Evolutionary conservation across 179 eudicot species (phyloP).

Genomic region (Actinidia arguta): DNA sequence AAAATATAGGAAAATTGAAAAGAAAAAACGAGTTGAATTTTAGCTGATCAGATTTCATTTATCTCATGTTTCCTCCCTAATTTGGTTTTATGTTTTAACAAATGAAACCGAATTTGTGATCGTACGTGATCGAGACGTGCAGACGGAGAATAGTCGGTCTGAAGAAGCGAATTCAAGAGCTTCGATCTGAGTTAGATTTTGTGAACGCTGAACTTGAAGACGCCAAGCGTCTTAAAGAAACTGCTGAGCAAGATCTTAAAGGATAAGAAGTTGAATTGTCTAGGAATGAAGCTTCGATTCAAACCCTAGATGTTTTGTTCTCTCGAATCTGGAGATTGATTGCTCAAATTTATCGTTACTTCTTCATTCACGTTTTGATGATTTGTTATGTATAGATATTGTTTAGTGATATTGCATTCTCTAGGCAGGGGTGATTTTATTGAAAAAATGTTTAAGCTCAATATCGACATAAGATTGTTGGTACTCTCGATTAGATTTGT

Average conservation of each 20-base stretch:
- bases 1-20: background rate
- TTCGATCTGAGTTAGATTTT: slow-evolving; percentile 47
- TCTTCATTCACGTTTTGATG: too few relatives aligned
- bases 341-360: too few relatives aligned
- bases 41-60: background rate
- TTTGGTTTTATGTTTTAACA: background rate
- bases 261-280: slow-evolving; percentile 75
- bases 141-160: slow-evolving; percentile 66
- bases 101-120: background rate
- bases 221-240: slow-evolving; percentile 58
- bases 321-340: too few relatives aligned
- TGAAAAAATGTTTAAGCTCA: too few relatives aligned
- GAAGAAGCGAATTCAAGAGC: slow-evolving; percentile 67
- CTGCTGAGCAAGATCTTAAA: slow-evolving; percentile 61
- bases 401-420: too few relatives aligned
- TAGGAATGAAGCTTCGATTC: slow-evolving; percentile 58
- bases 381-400: too few relatives aligned
- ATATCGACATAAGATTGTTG: too few relatives aligned
- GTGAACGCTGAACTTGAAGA: slow-evolving; percentile 54
- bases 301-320: slow-evolving; percentile 62
- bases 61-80: background rate
- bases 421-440: too few relatives aligned
- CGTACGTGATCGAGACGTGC: slow-evolving; percentile 9
- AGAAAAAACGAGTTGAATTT: background rate
- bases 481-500: too few relatives aligned